Evolutionary conservation across 345 rosid species (phyloP).

Genomic region (Moringa oleifera): DNA sequence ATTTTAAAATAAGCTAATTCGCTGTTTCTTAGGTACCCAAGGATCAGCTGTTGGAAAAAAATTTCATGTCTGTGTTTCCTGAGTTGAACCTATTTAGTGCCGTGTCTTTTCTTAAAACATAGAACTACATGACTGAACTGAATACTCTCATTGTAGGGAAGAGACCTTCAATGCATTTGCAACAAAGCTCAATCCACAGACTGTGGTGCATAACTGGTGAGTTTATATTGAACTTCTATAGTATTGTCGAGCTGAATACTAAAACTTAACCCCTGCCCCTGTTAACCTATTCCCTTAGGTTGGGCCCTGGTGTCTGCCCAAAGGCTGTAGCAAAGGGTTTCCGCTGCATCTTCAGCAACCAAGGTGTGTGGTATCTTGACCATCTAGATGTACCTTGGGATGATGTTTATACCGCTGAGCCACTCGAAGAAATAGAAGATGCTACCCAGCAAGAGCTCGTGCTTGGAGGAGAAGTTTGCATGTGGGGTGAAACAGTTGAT

Average conservation of each 20-base stretch:
- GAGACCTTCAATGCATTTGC: constrained; percentile 76
- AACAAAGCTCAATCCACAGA: constrained; percentile 61
- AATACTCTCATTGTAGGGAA: constrained; percentile 47
- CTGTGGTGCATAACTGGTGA: constrained; percentile 88
- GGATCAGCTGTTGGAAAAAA: too few species aligned
- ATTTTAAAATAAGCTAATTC: too few species aligned
- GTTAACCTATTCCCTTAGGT: constrained; percentile 36
- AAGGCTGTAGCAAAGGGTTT: constrained; percentile 84
- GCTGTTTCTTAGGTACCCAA: too few species aligned
- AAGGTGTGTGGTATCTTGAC: constrained; percentile 88
- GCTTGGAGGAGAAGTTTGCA: constrained; percentile 96
- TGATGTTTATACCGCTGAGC: constrained; percentile 65
- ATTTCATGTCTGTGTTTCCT: too few species aligned
- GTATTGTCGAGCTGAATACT: background rate
- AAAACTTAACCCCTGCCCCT: background rate
- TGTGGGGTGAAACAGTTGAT: constrained; percentile 91
- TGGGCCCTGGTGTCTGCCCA: constrained; percentile 80
- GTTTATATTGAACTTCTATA: constrained; percentile 9
- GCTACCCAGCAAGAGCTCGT: constrained; percentile 61
- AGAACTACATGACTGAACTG: constrained; percentile 1
- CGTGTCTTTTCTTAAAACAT: background rate
- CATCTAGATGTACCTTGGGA: constrained; percentile 89
- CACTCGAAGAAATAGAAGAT: constrained; percentile 62
- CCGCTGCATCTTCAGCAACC: constrained; percentile 85
- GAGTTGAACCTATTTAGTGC: background rate